Base-by-base conservation (phyloP, 768 basidiomycete genomes). In the Tulasnella sp. region DNA sequence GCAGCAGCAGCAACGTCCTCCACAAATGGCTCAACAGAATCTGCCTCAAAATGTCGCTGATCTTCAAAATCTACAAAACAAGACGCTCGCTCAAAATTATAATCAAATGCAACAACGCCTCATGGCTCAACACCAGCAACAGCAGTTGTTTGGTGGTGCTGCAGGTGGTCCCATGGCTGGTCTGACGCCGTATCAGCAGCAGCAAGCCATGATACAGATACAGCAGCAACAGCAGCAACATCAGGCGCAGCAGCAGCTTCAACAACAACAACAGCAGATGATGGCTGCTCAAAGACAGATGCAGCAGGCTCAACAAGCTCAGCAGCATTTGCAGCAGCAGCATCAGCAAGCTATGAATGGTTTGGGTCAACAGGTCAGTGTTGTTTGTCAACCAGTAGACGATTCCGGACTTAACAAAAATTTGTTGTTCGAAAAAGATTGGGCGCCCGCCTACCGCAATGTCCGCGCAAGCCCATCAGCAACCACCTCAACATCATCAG, bases 201-300 rank as follows among this genome's bases (percentile, higher is more conserved):
- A 44, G 55, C 58, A 45, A 50, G 25, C 45, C 31, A 47, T 57
- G 47, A 24, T 57, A 55, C 55, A 57, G 50, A 31, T 54, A 45
- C 40, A 48, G 63, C 63, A n/a, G 58, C 65, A 53, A 24, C 60
- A 57, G 28, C 61, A 63, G 24, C 64, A 62, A 29, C 57, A 59
- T 5, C 59, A 56, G 34, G 34, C 39, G 12, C 54, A 55, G 40
- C 61, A 63, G 31, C 64, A 64, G 28, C 59, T 59, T 3, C 59
- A 57, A 27, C 61, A 60, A 25, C 35, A 51, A 33, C 49, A 51
- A 41, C 37, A 51, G 32, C 49, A 51, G 25, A 39, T 41, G 49
- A n/a, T 51, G 19, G 28, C 49, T 41, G 49, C 39, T 40, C 39
- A 5, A 25, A 37, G 43, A 19, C 49, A 51, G 25, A 25, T 41